Base-by-base conservation (phyloP, 805 yeast genomes). In the Cyberlindnera subsufficiens region DNA sequence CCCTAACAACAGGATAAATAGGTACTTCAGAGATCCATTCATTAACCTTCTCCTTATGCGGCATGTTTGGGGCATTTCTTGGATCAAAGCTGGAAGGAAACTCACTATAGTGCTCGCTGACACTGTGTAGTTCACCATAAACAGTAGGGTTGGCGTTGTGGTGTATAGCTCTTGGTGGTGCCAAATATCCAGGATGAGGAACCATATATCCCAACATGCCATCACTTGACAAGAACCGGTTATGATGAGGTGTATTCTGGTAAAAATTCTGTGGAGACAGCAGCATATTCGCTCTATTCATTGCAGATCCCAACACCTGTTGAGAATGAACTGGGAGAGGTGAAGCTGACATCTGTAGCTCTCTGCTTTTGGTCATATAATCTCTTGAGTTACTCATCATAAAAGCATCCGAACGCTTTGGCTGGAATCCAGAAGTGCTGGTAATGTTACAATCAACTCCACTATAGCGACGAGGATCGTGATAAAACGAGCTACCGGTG, bases 1-100 rank as follows among this genome's bases (percentile, higher is more conserved):
- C n/a, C 6, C 39, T 49, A 6, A 50, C 45, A 5, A 59, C 47
- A 0, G 63, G 55, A 39, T 62, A 68, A 8, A 69, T 55, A 1
- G 90, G 90, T 4, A 85, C 71, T 25, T 69, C 67, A 4, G 65
- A 63, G 30, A 85, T 72, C 93, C 93, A 85, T 6, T 59, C 63
- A 32, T 68, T 67, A 1, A 85, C 85, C 53, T 84, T 85, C 53
- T 85, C 91, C 38, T 62, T 66, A 47, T 71, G 75, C 1, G 78
- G 70, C 89, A 85, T 83, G 58, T 78, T 80, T 8, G 72, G 64
- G 3, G 79, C 78, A 27, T 62, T 61, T 53, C 87, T 68, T 11
- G 91, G 91, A 45, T 82, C 72, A 55, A 84, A 82, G 13, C 55
- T 53, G 1, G 64, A 46, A 1, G 83, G 81, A 41, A 77, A 69